Evolutionary conservation across 441 rosid genomes (phyloP).

Genomic region (Syzygium syzygioides): DNA sequence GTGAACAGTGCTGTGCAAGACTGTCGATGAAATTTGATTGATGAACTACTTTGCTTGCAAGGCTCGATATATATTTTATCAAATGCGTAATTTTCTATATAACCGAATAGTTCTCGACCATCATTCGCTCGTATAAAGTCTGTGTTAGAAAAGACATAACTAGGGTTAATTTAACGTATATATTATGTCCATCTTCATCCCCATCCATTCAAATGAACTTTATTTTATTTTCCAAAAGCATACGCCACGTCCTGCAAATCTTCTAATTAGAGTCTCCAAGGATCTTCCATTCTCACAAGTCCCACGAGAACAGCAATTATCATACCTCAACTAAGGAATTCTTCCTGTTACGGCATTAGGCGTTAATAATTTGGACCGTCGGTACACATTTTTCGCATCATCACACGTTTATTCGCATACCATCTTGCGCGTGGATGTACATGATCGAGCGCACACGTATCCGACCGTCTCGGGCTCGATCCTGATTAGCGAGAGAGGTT

Average conservation of each 20-base stretch:
- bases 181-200: not conserved
- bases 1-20: slow-evolving; percentile 25
- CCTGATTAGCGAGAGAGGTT: not conserved
- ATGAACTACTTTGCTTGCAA: slow-evolving; percentile 33
- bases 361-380: not conserved
- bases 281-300: not conserved
- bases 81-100: not conserved
- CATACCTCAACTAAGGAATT: not conserved
- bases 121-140: not conserved
- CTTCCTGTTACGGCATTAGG: not conserved
- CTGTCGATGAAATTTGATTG: not conserved
- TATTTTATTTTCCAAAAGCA: not conserved
- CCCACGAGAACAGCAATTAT: not conserved
- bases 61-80: slow-evolving; percentile 6
- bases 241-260: not conserved
- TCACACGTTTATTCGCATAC: not conserved
- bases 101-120: not conserved
- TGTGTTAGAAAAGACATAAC: not conserved
- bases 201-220: not conserved
- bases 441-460: not conserved
- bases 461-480: not conserved
- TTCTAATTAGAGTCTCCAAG: not conserved
- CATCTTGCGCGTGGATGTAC: not conserved
- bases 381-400: not conserved
- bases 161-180: no score